Conservation (phyloP, 257 asterid species). For the Euphrasia confusa region DNA sequence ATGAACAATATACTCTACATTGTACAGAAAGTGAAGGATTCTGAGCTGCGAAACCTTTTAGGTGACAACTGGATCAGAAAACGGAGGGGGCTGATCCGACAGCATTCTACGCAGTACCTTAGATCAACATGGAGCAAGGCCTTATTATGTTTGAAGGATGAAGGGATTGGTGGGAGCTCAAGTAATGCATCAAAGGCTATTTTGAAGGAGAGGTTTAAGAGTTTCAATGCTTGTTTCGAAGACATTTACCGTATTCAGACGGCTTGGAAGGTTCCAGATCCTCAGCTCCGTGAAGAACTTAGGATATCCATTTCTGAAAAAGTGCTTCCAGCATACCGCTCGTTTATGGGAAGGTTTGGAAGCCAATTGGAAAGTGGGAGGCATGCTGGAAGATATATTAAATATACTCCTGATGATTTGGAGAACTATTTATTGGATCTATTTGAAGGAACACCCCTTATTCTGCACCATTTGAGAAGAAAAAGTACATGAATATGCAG, state of each 20-base stretch:
- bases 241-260: constrained; percentile 82
- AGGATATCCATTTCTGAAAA: constrained; percentile 87
- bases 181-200: constrained; percentile 72
- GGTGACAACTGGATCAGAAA: constrained; percentile 86
- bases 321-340: constrained; percentile 89
- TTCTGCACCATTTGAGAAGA: constrained; percentile 83
- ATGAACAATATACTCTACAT: constrained; percentile 92
- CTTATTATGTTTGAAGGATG: constrained; percentile 75
- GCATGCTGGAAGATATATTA: constrained; percentile 78
- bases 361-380: constrained; percentile 81
- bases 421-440: constrained; percentile 80
- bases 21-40: constrained; percentile 87
- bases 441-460: constrained; percentile 88
- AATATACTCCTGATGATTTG: constrained; percentile 75
- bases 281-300: constrained; percentile 96
- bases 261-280: constrained; percentile 93
- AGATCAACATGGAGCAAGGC: constrained; percentile 90
- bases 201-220: constrained; percentile 87
- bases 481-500: constrained; percentile 54
- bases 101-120: constrained; percentile 80
- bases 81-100: constrained; percentile 75
- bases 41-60: constrained; percentile 68
- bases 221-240: constrained; percentile 86
- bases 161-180: constrained; percentile 81
- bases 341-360: constrained; percentile 85